phyloP scores from a whole-genome alignment of 495 filamentous ascomycete genomes.

The Penicillium chermesinum region DNA sequence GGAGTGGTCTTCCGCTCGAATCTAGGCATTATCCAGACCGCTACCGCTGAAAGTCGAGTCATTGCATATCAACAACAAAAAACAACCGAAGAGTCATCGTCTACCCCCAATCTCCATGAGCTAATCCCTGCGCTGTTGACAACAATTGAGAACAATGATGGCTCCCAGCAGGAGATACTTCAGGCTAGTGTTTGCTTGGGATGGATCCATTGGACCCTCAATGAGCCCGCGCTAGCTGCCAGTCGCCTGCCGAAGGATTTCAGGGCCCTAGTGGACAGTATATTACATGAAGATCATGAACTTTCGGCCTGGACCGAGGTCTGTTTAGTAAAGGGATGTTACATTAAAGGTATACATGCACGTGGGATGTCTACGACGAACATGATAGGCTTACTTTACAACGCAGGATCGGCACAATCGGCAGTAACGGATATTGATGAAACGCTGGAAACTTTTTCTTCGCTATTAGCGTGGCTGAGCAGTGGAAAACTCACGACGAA shows the following conservation, averaged over 20 bases:
- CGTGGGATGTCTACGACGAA: not conserved
- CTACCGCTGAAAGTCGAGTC: slow-evolving; percentile 64
- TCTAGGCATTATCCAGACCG: slow-evolving; percentile 69
- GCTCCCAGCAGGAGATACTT: slow-evolving; percentile 62
- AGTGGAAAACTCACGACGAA: slow-evolving; percentile 24
- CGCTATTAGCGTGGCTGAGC: slow-evolving; percentile 55
- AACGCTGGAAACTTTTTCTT: slow-evolving; percentile 58
- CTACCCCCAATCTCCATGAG: slow-evolving; percentile 53
- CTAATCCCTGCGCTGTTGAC: slow-evolving; percentile 55
- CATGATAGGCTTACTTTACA: slow-evolving; percentile 9
- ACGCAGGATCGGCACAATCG: slow-evolving; percentile 54
- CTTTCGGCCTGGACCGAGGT: slow-evolving; percentile 70
- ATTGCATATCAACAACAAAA: slow-evolving; percentile 44
- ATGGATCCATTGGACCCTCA: slow-evolving; percentile 74
- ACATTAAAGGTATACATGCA: slow-evolving; percentile 55
- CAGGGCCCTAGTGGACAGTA: slow-evolving; percentile 42
- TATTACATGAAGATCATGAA: slow-evolving; percentile 40
- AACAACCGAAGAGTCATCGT: slow-evolving; percentile 30
- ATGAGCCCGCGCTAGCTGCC: slow-evolving; percentile 58
- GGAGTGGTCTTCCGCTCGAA: slow-evolving; percentile 3
- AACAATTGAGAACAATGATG: slow-evolving; percentile 58
- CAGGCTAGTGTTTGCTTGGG: slow-evolving; percentile 76
- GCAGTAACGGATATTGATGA: slow-evolving; percentile 47
- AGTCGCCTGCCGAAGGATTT: slow-evolving; percentile 59
- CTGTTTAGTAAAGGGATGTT: slow-evolving; percentile 71